These are phyloP conservation scores for Fusarium subtropicale DNA, from an alignment of 2,329 filamentous ascomycete genomes.

Conservation along the genomic window DNA sequence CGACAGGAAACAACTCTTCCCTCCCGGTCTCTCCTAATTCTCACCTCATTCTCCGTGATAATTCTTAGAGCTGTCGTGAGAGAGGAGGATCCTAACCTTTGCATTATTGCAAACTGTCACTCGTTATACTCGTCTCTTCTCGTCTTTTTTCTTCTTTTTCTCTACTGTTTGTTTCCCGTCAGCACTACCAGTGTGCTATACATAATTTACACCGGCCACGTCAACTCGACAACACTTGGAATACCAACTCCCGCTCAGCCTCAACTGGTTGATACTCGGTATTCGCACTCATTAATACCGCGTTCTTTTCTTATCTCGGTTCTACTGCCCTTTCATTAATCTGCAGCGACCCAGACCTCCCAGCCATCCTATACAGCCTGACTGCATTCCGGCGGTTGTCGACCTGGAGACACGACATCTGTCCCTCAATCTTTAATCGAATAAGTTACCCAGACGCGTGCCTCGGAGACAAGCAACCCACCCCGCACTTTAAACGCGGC, in stretches of 20 bases:
- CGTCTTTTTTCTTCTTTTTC: slow-evolving; percentile 12
- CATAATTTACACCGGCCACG: slow-evolving; percentile 36
- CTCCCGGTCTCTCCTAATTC: slow-evolving; percentile 38
- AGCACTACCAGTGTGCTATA: slow-evolving; percentile 14
- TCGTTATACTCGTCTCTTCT: slow-evolving; percentile 35
- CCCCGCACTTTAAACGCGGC: slow-evolving; percentile 16
- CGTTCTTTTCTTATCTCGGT: slow-evolving; percentile 30
- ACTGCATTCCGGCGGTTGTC: slow-evolving; percentile 42
- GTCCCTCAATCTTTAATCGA: slow-evolving; percentile 32
- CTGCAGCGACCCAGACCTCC: slow-evolving; percentile 23
- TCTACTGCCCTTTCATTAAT: slow-evolving; percentile 13
- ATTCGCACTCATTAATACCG: slow-evolving; percentile 38
- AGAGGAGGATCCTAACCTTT: slow-evolving; percentile 45
- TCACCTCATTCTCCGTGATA: slow-evolving; percentile 43
- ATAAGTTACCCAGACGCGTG: slow-evolving; percentile 14
- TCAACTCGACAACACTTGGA: slow-evolving; percentile 34
- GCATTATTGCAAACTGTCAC: slow-evolving; percentile 38
- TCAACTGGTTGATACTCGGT: slow-evolving; percentile 28
- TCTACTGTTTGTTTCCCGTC: slow-evolving; percentile 34
- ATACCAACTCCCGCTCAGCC: slow-evolving; percentile 19
- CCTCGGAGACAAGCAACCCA: slow-evolving; percentile 25
- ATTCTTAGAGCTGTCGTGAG: slow-evolving; percentile 41
- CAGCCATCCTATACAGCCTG: slow-evolving; percentile 28
- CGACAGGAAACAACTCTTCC: slow-evolving; percentile 21
- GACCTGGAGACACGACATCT: slow-evolving; percentile 38